Percentiles rank a stretch among this genome's conserved stretches.
Conservation (phyloP, 352 stramenopile species). For the Phytophthora pisi region DNA sequence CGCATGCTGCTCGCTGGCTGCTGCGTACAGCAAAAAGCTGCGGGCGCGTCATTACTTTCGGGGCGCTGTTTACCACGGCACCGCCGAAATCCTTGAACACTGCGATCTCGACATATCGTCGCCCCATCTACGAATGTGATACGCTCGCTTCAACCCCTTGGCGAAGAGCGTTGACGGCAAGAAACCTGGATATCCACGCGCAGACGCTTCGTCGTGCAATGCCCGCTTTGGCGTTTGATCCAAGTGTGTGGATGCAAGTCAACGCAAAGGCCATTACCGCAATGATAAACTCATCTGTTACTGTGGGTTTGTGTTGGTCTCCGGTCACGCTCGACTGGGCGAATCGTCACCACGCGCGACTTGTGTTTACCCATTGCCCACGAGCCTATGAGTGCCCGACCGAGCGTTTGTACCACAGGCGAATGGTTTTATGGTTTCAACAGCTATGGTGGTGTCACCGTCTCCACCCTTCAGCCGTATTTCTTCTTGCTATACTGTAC, state of each 20-base stretch:
- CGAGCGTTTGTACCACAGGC: constrained; percentile 1
- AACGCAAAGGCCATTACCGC: background rate
- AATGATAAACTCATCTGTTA: background rate
- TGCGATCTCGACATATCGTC: constrained; percentile 18
- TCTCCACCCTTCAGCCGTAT: constrained; percentile 9
- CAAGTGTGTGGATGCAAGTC: background rate
- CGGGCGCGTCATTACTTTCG: background rate
- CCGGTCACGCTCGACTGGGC: background rate
- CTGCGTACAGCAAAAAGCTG: constrained; percentile 4
- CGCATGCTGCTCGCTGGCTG: background rate
- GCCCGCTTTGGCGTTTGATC: background rate
- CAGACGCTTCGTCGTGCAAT: constrained; percentile 7
- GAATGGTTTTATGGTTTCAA: background rate
- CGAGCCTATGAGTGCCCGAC: background rate
- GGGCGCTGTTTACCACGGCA: background rate
- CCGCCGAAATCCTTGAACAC: constrained; percentile 2
- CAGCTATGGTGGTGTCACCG: background rate
- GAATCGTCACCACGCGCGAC: constrained; percentile 1
- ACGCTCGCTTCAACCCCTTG: constrained; percentile 7
- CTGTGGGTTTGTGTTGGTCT: background rate
- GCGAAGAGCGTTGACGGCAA: background rate
- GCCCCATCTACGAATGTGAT: constrained; percentile 20
- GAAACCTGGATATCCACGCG: background rate
- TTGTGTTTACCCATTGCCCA: constrained; percentile 3
- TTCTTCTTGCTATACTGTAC: constrained; percentile 3